Conservation (phyloP, 805 yeast species). For the Teunomyces kruisii region DNA sequence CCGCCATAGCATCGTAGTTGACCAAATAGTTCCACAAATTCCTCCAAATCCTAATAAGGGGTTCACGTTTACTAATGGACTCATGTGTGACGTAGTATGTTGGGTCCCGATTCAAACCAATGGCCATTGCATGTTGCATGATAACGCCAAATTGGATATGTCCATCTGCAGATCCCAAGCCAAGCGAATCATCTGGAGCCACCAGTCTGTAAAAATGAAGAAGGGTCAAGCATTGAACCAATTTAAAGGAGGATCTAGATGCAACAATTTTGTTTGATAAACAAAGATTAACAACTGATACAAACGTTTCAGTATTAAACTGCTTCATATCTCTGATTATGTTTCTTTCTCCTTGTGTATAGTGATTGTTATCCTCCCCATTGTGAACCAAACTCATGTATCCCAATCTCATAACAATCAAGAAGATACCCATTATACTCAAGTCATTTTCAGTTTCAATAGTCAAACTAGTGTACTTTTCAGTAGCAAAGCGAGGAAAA, state of each 20-base stretch:
- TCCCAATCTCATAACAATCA: slow-evolving; percentile 34
- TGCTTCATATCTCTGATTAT: slow-evolving; percentile 32
- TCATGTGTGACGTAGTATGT: slow-evolving; percentile 27
- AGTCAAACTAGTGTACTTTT: slow-evolving; percentile 17
- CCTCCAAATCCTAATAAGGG: slow-evolving; percentile 34
- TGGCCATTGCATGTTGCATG: slow-evolving; percentile 38
- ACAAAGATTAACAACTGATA: slow-evolving; percentile 33
- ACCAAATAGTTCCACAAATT: slow-evolving; percentile 34
- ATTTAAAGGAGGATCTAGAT: slow-evolving; percentile 31
- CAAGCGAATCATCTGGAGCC: slow-evolving; percentile 44
- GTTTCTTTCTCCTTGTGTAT: slow-evolving; percentile 23
- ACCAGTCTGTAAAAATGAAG: slow-evolving; percentile 35
- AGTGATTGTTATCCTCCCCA: slow-evolving; percentile 25
- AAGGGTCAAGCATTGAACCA: slow-evolving; percentile 35
- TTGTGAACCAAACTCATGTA: slow-evolving; percentile 41
- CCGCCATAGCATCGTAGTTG: slow-evolving; percentile 27
- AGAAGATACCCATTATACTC: slow-evolving; percentile 26
- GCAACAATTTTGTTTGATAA: slow-evolving; percentile 30
- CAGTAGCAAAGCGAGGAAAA: slow-evolving; percentile 19
- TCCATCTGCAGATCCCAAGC: slow-evolving; percentile 40
- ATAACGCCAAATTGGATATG: slow-evolving; percentile 37
- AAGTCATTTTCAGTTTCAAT: slow-evolving; percentile 34
- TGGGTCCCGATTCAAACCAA: slow-evolving; percentile 44
- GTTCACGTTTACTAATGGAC: slow-evolving; percentile 26
- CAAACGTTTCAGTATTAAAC: slow-evolving; percentile 27